phyloP scores from a whole-genome alignment of 257 asterid species.

The Datura wrightii region DNA sequence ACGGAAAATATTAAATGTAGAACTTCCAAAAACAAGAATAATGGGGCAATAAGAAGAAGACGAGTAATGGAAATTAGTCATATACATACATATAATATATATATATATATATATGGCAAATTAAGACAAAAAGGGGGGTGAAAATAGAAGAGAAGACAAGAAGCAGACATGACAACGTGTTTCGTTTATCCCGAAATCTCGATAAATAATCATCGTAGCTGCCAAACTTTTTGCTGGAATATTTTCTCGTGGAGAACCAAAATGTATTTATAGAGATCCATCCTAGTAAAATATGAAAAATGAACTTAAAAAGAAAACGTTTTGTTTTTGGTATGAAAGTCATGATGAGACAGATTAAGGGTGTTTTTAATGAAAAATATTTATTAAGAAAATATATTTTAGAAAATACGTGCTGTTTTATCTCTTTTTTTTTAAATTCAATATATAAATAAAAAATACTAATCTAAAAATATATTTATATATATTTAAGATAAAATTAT shows the following conservation, averaged over 20 bases:
- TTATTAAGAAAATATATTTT: too few relatives aligned
- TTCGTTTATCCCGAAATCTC: neutral
- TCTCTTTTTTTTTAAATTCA: too few relatives aligned
- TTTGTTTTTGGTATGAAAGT: neutral
- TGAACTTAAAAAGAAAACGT: neutral
- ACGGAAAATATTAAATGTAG: too few relatives aligned
- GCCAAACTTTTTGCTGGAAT: slow-evolving; percentile 14
- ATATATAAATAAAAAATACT: too few relatives aligned
- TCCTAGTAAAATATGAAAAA: neutral
- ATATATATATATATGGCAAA: neutral
- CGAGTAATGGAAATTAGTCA: neutral
- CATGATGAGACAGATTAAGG: neutral
- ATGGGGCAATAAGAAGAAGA: neutral
- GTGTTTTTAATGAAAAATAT: too few relatives aligned
- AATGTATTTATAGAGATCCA: neutral
- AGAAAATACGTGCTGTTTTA: too few relatives aligned
- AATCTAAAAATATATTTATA: too few relatives aligned
- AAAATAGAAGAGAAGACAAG: neutral
- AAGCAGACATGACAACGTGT: neutral
- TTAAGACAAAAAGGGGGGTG: neutral
- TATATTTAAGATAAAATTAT: too few relatives aligned
- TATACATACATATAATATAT: too few relatives aligned
- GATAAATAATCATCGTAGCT: neutral
- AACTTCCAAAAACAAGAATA: neutral
- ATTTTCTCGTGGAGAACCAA: neutral